Base-by-base conservation (phyloP, 108 stramenopile genomes). In the Schizochytrium sp. region DNA sequence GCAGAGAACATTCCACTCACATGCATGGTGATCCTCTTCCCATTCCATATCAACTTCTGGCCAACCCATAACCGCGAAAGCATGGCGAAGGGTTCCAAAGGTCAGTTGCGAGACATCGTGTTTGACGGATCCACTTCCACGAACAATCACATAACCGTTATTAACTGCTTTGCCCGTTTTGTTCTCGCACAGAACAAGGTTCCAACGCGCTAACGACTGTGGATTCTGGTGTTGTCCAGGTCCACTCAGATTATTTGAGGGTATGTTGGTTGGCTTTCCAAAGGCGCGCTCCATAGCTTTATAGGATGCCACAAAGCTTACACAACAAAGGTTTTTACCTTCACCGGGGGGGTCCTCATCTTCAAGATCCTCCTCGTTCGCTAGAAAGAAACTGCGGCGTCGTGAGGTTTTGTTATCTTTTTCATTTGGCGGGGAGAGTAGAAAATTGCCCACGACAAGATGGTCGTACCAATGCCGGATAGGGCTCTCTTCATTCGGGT, bases 401-500 rank as follows among this genome's bases (percentile, higher is more conserved):
- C 64, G 64, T 15, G 64, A 69, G 64, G 8, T 38, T 7, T 44
- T 38, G 15, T 5, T 15, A n/a, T 83, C 50, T 83, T 83, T 83
- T n/a, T n/a, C 50, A 8, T 47, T 55, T 2, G 47, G 47, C 5
- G 76, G 76, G 1, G 53, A 5, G 47, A 38, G 47, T 38, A n/a
- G 47, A 40, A 83, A 83, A 55, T 83, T 83, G 45, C 76, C 76
- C 53, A 55, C 0, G 47, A 83, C 28, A 38, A 83, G 47, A 53
- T 83, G 53, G 38, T 83, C 76, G 76, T 83, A 83, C 76, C 76
- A 83, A 8, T 40, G 76, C 17, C 53, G 76, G 53, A 55, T 28
- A 8, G 76, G 76, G 76, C 53, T 55, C 0, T 83, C 76, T 42
- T 83, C 76, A 47, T 55, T 55, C 38, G 28, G 50, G 76, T 83